Evolutionary conservation across 164 flowering plant species (phyloP), one percentile per base, ranked within the genome.

Genomic region (Amborella trichopoda): DNA sequence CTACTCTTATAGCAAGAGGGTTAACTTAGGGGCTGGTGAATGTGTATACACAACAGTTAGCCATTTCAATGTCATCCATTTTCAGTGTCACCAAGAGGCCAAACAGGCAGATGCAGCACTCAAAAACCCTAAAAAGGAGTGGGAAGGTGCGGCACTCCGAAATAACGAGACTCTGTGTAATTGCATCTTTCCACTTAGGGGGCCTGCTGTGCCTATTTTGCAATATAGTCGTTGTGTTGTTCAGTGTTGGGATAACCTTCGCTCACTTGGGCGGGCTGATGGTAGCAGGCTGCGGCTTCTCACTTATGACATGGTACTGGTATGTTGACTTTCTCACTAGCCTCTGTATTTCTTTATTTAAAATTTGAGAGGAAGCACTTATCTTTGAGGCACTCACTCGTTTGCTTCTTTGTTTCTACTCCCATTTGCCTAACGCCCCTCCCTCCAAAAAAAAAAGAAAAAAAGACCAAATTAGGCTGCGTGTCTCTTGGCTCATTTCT

Each of bases 61-160:
- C 68, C 93, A 83, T 64, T 93, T 93, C 76, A 93, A 88, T 53
- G 78, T 93, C 58, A 93, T 93, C 52, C 99, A 93, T 53, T 88
- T 78, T 74, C 96, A 88, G 61, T 93, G 99, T 64, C 99, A 93
- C 64, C 95, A 80, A 44, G 96, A 93, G 68, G 99, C 99, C 27
- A 93, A 93, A 58, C 62, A 94, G 63, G 94, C 96, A 19, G 99
- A 93, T 70, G 89, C 95, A 34, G 95, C 94, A 56, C 66, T 93
- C 17, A 88, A 48, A 51, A 82, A 71, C 65, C 99, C 99, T 34
- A 93, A 93, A 77, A 93, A 88, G 68, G 99, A 93, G 59, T 93
- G 99, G 99, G 99, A 93, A 32, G 99, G 99, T 2, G 99, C 99
- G 33, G 73, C 96, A 23, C 80, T 93, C 9, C 62, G 99, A 50